Conservation (phyloP, 352 stramenopile genomes). For the Globisporangium splendens region DNA sequence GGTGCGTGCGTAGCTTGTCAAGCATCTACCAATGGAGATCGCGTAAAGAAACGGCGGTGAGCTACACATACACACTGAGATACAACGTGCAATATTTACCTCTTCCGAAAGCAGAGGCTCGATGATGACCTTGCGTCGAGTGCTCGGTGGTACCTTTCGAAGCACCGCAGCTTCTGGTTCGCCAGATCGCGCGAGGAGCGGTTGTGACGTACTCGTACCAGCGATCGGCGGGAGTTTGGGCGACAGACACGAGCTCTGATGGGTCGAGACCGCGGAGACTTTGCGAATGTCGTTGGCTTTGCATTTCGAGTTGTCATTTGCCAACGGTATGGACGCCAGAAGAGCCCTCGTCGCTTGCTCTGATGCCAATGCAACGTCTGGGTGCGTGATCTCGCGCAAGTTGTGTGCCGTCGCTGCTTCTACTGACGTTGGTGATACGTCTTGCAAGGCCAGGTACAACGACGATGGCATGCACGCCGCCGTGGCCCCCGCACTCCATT, state of each 20-base stretch:
- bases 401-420: neutral
- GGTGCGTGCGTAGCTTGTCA: slow-evolving; percentile 25
- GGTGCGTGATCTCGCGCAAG: neutral
- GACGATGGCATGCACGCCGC: neutral
- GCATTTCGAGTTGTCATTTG: neutral
- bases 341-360: neutral
- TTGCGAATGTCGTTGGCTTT: neutral
- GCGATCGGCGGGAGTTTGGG: neutral
- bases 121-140: neutral
- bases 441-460: neutral
- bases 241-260: neutral
- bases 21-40: slow-evolving; percentile 27
- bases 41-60: neutral
- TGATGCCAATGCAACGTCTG: slow-evolving; percentile 1
- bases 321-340: too few species aligned
- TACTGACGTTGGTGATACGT: neutral
- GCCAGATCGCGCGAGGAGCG: neutral
- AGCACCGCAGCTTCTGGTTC: slow-evolving; percentile 4
- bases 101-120: slow-evolving; percentile 10
- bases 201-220: neutral
- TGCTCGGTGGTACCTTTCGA: neutral
- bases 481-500: slow-evolving; percentile 5
- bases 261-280: neutral
- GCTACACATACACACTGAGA: neutral
- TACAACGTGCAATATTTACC: neutral